Base-by-base conservation (phyloP, 176 grass and related monocot species). In the Dendrocalamus sinicus region DNA sequence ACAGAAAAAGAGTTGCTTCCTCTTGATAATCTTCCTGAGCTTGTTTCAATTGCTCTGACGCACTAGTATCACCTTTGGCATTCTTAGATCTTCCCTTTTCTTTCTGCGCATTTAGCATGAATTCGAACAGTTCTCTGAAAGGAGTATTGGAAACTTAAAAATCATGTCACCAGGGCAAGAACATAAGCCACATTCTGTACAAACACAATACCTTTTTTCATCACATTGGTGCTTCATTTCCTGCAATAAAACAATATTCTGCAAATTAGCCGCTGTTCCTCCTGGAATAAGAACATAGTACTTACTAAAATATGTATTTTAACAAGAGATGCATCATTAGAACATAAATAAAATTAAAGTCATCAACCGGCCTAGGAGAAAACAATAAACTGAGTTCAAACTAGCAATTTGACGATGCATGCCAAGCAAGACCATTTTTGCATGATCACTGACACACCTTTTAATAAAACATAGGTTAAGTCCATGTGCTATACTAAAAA, bases 171-270 rank as follows among this genome's bases (percentile, higher is more conserved):
- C 32, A 66, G 28, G 12, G 32, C 32, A 60, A 73, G 26, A 59
- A 35, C 8, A 51, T 73, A 73, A 67, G 16, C 3, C 40, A 46
- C 5, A 84, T 71, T 80, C 59, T 55, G 72, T 57, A 61, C 48
- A 77, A 80, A 61, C 59, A 79, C 12, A 58, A 20, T 83, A 98
- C 95, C 93, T 91, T 92, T 98, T 98, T 78, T 94, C 91, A 86
- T 98, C 96, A 86, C 96, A 98, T 43, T 98, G 96, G 20, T 73
- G 93, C 84, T 94, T 98, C 96, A 98, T 98, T 78, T 94, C 96
- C 96, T 98, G 93, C 62, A 93, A 85, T 14, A 3, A 39, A 69
- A 64, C 80, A 92, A 81, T 41, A 53, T 1, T 43, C 4, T 28
- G 30, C 8, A 76, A 66, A 44, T 76, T 79, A 89, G 60, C 43